phyloP scores from a whole-genome alignment of 2,329 filamentous ascomycete genomes.

The Microsporum audouinii region DNA sequence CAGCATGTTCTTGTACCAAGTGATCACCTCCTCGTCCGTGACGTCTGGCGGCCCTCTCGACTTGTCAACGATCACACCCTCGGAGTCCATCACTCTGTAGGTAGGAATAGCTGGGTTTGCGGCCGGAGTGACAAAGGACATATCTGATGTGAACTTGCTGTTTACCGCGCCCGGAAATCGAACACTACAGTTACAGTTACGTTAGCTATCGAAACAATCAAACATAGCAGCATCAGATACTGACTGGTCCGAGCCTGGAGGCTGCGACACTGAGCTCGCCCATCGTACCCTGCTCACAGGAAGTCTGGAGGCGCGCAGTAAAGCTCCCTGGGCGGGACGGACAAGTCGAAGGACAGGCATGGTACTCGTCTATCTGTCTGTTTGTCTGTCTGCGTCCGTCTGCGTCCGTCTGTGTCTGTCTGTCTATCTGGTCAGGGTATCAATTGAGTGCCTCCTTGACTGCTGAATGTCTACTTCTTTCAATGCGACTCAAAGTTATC shows the following conservation, averaged over 20 bases:
- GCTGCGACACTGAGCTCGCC: slow-evolving; percentile 45
- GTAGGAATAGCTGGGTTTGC: slow-evolving; percentile 70
- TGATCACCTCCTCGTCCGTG: slow-evolving; percentile 48
- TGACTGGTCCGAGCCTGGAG: slow-evolving; percentile 49
- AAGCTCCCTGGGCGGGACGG: slow-evolving; percentile 3
- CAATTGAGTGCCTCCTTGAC: neutral
- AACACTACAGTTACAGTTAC: slow-evolving; percentile 32
- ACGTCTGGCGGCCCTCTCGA: slow-evolving; percentile 56
- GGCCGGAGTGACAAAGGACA: slow-evolving; percentile 65
- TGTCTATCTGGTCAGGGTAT: slow-evolving; percentile 4
- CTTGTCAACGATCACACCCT: slow-evolving; percentile 71
- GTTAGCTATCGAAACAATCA: neutral
- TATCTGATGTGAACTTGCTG: slow-evolving; percentile 73
- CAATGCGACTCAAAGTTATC: neutral
- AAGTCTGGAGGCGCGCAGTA: slow-evolving; percentile 6
- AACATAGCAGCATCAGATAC: slow-evolving; percentile 13
- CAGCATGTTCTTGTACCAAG: slow-evolving; percentile 54
- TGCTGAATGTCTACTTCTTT: neutral
- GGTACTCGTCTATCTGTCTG: slow-evolving; percentile 12
- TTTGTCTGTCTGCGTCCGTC: slow-evolving; percentile 8
- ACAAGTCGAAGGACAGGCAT: slow-evolving; percentile 9
- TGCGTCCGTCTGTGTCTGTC: neutral
- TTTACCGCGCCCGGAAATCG: slow-evolving; percentile 89
- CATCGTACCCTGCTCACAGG: slow-evolving; percentile 30
- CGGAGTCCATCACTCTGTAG: slow-evolving; percentile 81